Conservation (phyloP, 768 basidiomycete species). For the Tricholoma matsutake region DNA sequence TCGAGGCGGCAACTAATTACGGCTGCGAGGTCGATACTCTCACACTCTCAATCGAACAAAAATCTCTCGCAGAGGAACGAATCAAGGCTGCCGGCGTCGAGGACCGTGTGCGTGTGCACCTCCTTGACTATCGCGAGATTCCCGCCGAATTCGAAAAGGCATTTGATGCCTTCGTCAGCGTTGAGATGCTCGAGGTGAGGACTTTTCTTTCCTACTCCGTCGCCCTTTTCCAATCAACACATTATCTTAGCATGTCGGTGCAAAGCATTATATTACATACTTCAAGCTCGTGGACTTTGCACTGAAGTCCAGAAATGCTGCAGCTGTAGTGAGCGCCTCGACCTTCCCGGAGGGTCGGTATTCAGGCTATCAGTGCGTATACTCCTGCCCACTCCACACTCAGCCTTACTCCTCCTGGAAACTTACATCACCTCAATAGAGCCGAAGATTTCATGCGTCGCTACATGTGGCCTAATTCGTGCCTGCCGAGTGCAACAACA, state of each 20-base stretch:
- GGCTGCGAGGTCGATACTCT: conserved; percentile 89
- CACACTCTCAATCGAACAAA: conserved; percentile 86
- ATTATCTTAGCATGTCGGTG: conserved; percentile 43
- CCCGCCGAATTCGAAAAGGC: conserved; percentile 78
- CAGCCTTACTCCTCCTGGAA: conserved; percentile 4
- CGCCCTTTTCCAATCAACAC: conserved; percentile 28
- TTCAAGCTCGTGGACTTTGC: conserved; percentile 76
- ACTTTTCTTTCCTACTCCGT: conserved; percentile 36
- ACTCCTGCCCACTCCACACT: conserved; percentile 1
- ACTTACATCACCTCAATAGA: conserved; percentile 27
- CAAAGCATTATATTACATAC: conserved; percentile 63
- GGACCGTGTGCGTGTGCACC: conserved; percentile 74
- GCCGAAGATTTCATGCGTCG: conserved; percentile 84
- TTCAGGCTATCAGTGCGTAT: conserved; percentile 64
- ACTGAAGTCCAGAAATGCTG: conserved; percentile 66
- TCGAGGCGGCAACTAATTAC: conserved; percentile 70
- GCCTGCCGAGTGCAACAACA: conserved; percentile 83
- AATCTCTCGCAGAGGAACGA: conserved; percentile 81
- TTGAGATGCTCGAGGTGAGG: conserved; percentile 77
- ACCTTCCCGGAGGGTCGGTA: conserved; percentile 71
- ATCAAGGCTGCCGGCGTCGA: conserved; percentile 69
- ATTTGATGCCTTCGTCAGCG: conserved; percentile 75
- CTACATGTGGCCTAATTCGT: conserved; percentile 90
- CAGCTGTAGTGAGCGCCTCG: conserved; percentile 65
- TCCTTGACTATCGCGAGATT: conserved; percentile 89